Evolutionary conservation across 768 basidiomycete genomes (phyloP).

Genomic region (Lentinula lateritia): DNA sequence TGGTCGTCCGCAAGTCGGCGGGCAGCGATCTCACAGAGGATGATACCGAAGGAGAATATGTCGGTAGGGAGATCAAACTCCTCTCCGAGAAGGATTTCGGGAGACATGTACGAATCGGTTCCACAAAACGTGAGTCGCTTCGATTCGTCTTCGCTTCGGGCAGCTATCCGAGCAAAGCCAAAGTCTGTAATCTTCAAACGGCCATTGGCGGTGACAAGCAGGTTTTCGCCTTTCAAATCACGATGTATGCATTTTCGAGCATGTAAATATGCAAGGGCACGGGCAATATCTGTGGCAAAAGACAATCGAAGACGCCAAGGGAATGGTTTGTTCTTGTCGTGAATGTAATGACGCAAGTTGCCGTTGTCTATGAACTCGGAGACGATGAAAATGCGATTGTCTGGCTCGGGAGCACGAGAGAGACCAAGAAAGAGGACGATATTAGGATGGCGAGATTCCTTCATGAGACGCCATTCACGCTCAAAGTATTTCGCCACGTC

Average conservation of each 20-base stretch:
- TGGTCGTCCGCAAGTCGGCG: conserved; percentile 81
- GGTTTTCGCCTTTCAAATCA: conserved; percentile 96
- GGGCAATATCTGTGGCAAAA: conserved; percentile 91
- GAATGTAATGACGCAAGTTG: conserved; percentile 88
- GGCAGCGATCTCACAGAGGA: conserved; percentile 87
- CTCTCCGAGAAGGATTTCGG: conserved; percentile 86
- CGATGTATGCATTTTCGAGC: conserved; percentile 86
- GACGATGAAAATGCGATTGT: conserved; percentile 87
- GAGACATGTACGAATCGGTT: conserved; percentile 96
- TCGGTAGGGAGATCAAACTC: conserved; percentile 95
- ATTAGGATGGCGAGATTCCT: conserved; percentile 89
- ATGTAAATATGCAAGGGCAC: conserved; percentile 96
- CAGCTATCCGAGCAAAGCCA: conserved; percentile 93
- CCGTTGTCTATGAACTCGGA: conserved; percentile 93
- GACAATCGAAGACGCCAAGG: conserved; percentile 93
- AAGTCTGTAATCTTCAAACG: conserved; percentile 99
- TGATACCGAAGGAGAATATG: conserved; percentile 89
- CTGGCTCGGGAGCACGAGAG: conserved; percentile 69
- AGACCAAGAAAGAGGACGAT: conserved; percentile 92
- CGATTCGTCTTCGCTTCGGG: conserved; percentile 84
- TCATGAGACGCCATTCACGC: conserved; percentile 98
- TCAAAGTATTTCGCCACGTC: conserved; percentile 98
- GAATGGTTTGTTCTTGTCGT: conserved; percentile 75
- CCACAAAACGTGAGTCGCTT: conserved; percentile 83
- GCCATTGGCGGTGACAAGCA: conserved; percentile 91